Evolutionary conservation across 345 rosid genomes (phyloP).

Genomic region (Anacardium occidentale): DNA sequence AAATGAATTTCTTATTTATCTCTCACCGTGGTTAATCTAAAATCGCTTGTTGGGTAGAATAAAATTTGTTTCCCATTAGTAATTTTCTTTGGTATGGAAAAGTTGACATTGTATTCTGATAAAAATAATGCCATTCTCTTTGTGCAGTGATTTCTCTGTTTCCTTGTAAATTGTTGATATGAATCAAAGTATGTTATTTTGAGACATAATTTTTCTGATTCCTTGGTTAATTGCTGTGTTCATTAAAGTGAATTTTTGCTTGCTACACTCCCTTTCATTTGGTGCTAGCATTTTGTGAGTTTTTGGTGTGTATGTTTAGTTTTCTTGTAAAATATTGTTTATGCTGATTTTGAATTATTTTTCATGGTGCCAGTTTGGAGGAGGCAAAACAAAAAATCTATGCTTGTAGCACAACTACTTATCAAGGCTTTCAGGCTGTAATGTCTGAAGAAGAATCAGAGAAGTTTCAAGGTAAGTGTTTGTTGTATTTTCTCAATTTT

Average conservation of each 20-base stretch:
- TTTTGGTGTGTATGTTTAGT: neutral
- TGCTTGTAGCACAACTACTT: constrained; percentile 97
- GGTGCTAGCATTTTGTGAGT: neutral
- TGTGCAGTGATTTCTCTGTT: neutral
- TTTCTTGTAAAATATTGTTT: neutral
- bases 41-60: too few relatives aligned
- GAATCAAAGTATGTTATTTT: neutral
- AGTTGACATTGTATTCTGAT: too few relatives aligned
- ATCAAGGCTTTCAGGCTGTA: constrained; percentile 88
- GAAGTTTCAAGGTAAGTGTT: constrained; percentile 55
- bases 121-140: neutral
- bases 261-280: neutral
- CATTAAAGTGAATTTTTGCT: neutral
- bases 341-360: constrained; percentile 14
- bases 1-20: too few relatives aligned
- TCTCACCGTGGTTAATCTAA: too few relatives aligned
- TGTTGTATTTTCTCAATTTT: neutral
- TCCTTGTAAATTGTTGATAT: too few relatives aligned
- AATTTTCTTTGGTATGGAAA: neutral
- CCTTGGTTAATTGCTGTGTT: neutral
- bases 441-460: constrained; percentile 88
- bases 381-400: constrained; percentile 82
- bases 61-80: too few relatives aligned
- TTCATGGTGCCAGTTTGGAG: constrained; percentile 55
- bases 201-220: neutral